Conservation (phyloP, 345 rosid genomes). For the Populus deltoides region DNA sequence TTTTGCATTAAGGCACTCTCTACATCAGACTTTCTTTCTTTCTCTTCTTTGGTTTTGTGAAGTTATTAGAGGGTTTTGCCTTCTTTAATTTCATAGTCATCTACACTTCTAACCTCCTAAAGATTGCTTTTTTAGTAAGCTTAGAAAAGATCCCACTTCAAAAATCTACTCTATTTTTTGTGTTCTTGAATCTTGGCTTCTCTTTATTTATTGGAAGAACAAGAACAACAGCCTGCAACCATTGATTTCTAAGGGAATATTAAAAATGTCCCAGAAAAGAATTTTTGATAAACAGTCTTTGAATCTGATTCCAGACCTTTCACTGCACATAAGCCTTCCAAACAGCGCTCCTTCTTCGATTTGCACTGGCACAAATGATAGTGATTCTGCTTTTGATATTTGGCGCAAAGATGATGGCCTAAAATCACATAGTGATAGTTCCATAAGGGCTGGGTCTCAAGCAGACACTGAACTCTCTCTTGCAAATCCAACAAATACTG, state of each 20-base stretch:
- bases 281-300: slow-evolving; percentile 18
- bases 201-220: background rate
- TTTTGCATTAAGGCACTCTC: background rate
- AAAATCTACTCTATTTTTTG: background rate
- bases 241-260: background rate
- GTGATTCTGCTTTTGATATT: slow-evolving; percentile 27
- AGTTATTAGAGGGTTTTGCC: background rate
- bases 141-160: slow-evolving; percentile 1
- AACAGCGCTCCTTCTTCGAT: slow-evolving; percentile 34
- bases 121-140: background rate
- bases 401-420: slow-evolving; percentile 26
- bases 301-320: slow-evolving; percentile 52
- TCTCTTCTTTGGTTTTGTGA: background rate
- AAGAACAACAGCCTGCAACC: background rate
- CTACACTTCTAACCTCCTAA: background rate
- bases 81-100: background rate
- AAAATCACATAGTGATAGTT: slow-evolving; percentile 29
- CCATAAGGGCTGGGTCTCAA: slow-evolving; percentile 18
- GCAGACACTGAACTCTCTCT: slow-evolving; percentile 44
- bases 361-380: slow-evolving; percentile 18
- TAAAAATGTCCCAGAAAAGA: slow-evolving; percentile 28
- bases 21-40: background rate
- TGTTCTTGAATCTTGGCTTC: background rate
- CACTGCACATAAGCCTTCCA: slow-evolving; percentile 59
- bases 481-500: slow-evolving; percentile 18